Evolutionary conservation across 768 basidiomycete genomes (phyloP).

Genomic region (Boletellus sp.): DNA sequence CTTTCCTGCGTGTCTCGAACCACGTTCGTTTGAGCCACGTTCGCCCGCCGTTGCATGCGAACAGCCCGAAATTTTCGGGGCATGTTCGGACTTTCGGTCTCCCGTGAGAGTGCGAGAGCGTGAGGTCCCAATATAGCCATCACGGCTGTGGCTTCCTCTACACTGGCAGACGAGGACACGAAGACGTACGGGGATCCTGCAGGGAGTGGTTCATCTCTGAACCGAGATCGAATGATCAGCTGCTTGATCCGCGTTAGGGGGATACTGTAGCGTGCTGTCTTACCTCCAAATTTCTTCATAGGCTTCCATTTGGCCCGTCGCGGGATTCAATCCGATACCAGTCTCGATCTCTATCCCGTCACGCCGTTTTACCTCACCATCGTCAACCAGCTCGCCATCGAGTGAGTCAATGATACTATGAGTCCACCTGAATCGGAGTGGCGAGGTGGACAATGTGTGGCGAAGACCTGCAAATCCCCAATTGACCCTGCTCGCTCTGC

Average conservation of each 20-base stretch:
- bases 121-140: constrained; percentile 26
- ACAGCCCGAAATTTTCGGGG: constrained; percentile 13
- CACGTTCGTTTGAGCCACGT: too few species aligned
- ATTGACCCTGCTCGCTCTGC: constrained; percentile 12
- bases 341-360: constrained; percentile 25
- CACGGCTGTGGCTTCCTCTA: constrained; percentile 13
- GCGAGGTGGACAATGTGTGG: constrained; percentile 16
- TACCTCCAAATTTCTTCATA: constrained; percentile 27
- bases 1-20: neutral
- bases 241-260: too few species aligned
- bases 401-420: constrained; percentile 22
- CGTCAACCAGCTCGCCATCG: constrained; percentile 9
- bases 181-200: constrained; percentile 17
- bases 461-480: constrained; percentile 26
- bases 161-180: constrained; percentile 14
- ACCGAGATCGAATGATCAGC: neutral
- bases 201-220: constrained; percentile 20
- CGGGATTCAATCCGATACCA: constrained; percentile 21
- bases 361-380: constrained; percentile 17
- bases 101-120: constrained; percentile 21
- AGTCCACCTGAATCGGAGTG: constrained; percentile 17
- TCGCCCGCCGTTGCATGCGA: constrained; percentile 9
- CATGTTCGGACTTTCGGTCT: neutral
- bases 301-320: constrained; percentile 13
- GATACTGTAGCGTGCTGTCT: neutral